Conservation (phyloP, 768 basidiomycete species). For the Mycena leptocephala region DNA sequence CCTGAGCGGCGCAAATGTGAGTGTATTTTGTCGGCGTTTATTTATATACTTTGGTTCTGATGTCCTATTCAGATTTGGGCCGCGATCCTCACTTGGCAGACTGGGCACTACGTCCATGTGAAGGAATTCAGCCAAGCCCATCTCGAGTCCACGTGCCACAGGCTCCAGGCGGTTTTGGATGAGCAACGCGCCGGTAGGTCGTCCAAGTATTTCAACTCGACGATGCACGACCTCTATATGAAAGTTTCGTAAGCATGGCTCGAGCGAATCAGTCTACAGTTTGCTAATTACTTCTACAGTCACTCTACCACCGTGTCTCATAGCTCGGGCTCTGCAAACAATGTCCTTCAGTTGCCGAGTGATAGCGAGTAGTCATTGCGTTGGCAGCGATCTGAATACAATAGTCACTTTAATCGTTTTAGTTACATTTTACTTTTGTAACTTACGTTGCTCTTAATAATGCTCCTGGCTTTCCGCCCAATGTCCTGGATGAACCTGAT, state of each 20-base stretch:
- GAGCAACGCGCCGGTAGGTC: not conserved
- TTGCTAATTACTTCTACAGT: no score
- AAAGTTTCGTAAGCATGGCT: slow-evolving; percentile 10
- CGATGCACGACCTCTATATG: slow-evolving; percentile 12
- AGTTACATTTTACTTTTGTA: no score
- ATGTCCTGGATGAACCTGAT: no score
- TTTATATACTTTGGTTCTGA: not conserved
- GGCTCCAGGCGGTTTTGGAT: not conserved
- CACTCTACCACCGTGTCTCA: no score
- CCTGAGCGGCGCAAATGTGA: not conserved
- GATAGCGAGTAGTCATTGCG: no score
- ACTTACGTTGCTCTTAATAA: no score
- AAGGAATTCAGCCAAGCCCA: not conserved
- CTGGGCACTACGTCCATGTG: not conserved
- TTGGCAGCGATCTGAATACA: no score
- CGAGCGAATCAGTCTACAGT: no score
- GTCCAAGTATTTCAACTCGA: not conserved
- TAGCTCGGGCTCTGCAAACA: no score
- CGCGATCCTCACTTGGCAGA: not conserved
- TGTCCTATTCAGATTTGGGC: not conserved
- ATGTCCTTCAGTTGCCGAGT: no score
- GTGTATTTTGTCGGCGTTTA: not conserved
- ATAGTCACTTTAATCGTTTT: no score
- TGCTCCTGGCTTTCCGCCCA: no score
- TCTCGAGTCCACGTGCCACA: not conserved